A percentile compares a stretch with the other conserved stretches of the same genome.
Evolutionary conservation across 169 alveolate genomes (phyloP).

Genomic region (Plasmodium yoelii): DNA sequence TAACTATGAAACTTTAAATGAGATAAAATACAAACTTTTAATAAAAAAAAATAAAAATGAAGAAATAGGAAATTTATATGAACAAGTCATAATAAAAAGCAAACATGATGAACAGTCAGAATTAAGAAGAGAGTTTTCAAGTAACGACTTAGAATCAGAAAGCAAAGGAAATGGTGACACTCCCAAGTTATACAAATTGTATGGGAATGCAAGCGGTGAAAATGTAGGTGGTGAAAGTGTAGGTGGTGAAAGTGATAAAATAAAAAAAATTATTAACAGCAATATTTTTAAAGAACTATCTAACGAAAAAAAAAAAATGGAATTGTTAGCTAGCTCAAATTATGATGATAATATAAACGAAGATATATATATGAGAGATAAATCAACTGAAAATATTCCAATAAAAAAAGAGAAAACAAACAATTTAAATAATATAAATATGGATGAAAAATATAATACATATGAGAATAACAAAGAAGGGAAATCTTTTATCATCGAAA

Average conservation of each 20-base stretch:
- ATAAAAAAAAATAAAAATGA: conserved; percentile 55
- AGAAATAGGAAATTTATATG: conserved; percentile 16
- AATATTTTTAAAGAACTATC: neutral
- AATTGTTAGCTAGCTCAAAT: neutral
- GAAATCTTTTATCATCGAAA: neutral
- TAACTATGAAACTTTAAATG: conserved; percentile 57
- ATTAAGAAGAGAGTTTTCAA: too few relatives aligned
- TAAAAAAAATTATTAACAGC: conserved; percentile 22
- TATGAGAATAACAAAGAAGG: neutral
- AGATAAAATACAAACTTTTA: conserved; percentile 49
- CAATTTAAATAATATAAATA: neutral
- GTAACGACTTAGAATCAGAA: neutral
- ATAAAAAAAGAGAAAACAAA: too few relatives aligned
- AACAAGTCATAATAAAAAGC: neutral
- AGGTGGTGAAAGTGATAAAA: neutral
- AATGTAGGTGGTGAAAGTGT: neutral
- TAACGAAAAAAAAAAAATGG: neutral
- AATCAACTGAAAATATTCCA: too few relatives aligned
- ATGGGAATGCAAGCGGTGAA: too few relatives aligned
- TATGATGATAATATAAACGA: neutral
- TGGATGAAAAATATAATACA: neutral
- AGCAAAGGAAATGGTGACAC: neutral
- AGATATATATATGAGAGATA: too few relatives aligned
- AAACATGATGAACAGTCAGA: neutral
- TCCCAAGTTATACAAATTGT: neutral